Evolutionary conservation across 306 rosid species (phyloP).

Genomic region (Benincasa hispida): DNA sequence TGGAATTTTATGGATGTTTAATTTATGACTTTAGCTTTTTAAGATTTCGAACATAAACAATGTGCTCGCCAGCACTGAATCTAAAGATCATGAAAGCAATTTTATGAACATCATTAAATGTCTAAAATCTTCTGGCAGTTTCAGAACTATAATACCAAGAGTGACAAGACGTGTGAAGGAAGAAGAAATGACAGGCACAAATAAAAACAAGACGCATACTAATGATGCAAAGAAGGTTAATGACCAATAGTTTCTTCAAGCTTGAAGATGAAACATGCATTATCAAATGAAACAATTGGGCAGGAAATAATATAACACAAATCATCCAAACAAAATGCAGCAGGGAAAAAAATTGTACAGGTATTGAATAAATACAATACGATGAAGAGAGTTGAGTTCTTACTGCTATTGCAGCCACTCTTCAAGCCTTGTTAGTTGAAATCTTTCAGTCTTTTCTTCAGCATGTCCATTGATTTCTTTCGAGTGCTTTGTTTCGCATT

Average conservation of each 20-base stretch:
- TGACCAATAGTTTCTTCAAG: background rate
- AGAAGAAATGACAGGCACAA: background rate
- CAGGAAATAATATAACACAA: background rate
- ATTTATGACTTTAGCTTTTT: too few relatives aligned
- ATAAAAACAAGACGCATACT: background rate
- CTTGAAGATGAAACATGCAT: background rate
- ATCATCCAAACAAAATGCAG: background rate
- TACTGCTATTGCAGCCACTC: slow-evolving; percentile 22
- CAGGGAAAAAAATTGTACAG: background rate
- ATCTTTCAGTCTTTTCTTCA: slow-evolving; percentile 83
- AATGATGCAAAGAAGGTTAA: background rate
- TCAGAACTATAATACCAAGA: background rate
- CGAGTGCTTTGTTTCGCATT: slow-evolving; percentile 56
- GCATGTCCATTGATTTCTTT: slow-evolving; percentile 80
- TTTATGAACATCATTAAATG: background rate
- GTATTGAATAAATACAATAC: background rate
- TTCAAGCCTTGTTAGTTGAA: slow-evolving; percentile 34
- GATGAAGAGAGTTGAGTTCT: background rate
- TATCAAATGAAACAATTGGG: background rate
- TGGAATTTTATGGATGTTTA: background rate
- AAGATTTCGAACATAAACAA: background rate
- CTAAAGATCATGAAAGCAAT: background rate
- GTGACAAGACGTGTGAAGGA: background rate
- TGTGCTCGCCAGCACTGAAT: background rate
- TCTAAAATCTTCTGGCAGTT: background rate